phyloP scores from a whole-genome alignment of 2,329 filamentous ascomycete genomes.

The Diaporthe longicolla region DNA sequence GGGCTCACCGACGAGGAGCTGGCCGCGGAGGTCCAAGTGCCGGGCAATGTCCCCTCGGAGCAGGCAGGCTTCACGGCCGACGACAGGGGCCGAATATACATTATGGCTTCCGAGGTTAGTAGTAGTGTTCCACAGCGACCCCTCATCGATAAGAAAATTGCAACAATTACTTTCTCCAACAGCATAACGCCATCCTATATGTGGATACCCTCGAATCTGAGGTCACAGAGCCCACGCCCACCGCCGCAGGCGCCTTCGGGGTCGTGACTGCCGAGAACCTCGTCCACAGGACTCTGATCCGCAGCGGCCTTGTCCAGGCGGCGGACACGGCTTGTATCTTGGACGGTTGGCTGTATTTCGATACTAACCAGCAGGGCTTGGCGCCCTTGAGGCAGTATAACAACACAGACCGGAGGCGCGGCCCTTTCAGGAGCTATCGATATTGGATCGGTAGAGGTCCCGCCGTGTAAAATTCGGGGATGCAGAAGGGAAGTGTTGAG shows the following conservation, averaged over 20 bases:
- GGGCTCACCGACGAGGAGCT: constrained; percentile 1
- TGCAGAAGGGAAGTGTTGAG: not conserved
- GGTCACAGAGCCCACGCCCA: not conserved
- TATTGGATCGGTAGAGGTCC: constrained; percentile 14
- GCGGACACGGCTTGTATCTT: constrained; percentile 15
- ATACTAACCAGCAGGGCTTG: constrained; percentile 6
- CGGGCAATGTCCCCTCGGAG: constrained; percentile 16
- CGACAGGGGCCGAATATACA: not conserved
- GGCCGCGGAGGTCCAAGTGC: not conserved
- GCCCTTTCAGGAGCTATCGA: constrained; percentile 12
- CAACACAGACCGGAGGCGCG: not conserved
- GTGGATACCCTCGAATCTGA: constrained; percentile 15
- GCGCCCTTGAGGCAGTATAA: constrained; percentile 17
- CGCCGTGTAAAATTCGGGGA: not conserved
- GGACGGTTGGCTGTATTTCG: constrained; percentile 15
- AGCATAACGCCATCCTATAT: constrained; percentile 11
- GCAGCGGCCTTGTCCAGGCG: not conserved
- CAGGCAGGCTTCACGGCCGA: constrained; percentile 17
- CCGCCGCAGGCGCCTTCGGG: not conserved
- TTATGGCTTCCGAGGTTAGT: constrained; percentile 9
- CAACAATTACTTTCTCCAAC: not conserved
- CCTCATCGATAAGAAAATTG: no score
- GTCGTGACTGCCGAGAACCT: constrained; percentile 8
- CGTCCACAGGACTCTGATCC: not conserved
- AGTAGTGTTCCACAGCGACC: not conserved